Conservation (phyloP, 441 rosid species). For the Brassica balearica region DNA sequence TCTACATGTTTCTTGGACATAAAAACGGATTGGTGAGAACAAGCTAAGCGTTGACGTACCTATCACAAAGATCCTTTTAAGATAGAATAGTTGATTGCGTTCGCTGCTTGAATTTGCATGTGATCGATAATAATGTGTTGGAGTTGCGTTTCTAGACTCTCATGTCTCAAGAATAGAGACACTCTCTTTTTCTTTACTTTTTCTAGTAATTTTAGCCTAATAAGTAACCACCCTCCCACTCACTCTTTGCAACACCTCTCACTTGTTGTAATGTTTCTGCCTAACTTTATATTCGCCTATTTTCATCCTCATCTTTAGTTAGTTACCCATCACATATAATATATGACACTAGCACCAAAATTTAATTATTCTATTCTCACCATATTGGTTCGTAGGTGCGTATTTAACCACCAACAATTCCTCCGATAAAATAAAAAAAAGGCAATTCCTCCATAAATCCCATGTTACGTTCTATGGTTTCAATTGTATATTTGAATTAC, state of each 20-base stretch:
- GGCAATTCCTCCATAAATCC: background rate
- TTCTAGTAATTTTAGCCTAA: slow-evolving; percentile 33
- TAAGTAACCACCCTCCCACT: slow-evolving; percentile 35
- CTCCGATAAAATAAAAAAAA: background rate
- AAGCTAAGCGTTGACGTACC: slow-evolving; percentile 20
- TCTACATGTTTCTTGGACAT: slow-evolving; percentile 5
- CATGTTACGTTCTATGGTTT: background rate
- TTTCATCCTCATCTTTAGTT: slow-evolving; percentile 25
- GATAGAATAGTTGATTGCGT: slow-evolving; percentile 26
- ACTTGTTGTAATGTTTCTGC: slow-evolving; percentile 36
- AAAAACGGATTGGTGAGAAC: slow-evolving; percentile 16
- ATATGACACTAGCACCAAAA: background rate
- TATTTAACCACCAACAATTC: slow-evolving; percentile 6
- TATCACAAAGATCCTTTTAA: slow-evolving; percentile 29
- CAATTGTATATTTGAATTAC: background rate
- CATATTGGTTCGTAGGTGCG: background rate
- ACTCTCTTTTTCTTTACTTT: slow-evolving; percentile 36
- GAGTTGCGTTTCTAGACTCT: slow-evolving; percentile 41
- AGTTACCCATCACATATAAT: slow-evolving; percentile 17
- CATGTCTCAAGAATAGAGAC: slow-evolving; percentile 32
- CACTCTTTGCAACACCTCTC: slow-evolving; percentile 21
- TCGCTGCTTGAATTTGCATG: slow-evolving; percentile 20
- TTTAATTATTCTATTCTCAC: background rate
- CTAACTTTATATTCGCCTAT: slow-evolving; percentile 34
- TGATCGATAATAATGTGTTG: slow-evolving; percentile 6